Base-by-base conservation (phyloP, 2,329 filamentous ascomycete genomes). In the Ambrosiella cleistominuta region DNA sequence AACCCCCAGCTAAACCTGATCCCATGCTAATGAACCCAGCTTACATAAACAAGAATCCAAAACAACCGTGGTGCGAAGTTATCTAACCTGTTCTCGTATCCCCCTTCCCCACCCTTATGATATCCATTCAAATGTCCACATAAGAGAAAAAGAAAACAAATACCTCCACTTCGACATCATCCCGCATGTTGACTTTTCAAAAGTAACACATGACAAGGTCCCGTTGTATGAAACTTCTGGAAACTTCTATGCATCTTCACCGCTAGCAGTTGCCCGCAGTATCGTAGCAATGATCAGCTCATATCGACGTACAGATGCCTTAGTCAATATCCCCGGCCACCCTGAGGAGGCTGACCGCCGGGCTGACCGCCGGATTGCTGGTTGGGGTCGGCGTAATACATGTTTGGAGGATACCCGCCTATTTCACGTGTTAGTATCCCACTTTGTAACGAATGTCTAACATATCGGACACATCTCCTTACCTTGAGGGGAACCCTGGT, bases 301-400 rank as follows among this genome's bases (percentile, higher is more conserved):
- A 27, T 27, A 27, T 27, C 27, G 27, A 27, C 3, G 27, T 27
- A 13, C 11, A 2, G 13, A 8, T 15, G 44, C n/a, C 19, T 19
- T 8, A 9, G 39, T 11, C 17, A 75, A 64, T 75, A 76, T 61
- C 73, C 72, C 55, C 71, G 62, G 40, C 66, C 63, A 56, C 68
- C 68, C 40, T 68, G 64, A 15, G 36, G 62, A 62, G 56, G 68
- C 11, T 67, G 68, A 49, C 44, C 13, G 5, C 44, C 5, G 13
- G 44, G 44, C 44, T 45, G 65, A 66, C 44, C 36, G 66, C 71
- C 63, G 12, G 70, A 70, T 59, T 68, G 71, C 63, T 70, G 70
- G 50, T 69, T 69, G 53, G 68, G 74, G 61, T 77, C 73, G 17
- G 69, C 66, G 63, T 79, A 79, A 44, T 59, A 61, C 57, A 61